Evolutionary conservation across 148 eudicot species (phyloP).

Genomic region (Talinum fruticosum): DNA sequence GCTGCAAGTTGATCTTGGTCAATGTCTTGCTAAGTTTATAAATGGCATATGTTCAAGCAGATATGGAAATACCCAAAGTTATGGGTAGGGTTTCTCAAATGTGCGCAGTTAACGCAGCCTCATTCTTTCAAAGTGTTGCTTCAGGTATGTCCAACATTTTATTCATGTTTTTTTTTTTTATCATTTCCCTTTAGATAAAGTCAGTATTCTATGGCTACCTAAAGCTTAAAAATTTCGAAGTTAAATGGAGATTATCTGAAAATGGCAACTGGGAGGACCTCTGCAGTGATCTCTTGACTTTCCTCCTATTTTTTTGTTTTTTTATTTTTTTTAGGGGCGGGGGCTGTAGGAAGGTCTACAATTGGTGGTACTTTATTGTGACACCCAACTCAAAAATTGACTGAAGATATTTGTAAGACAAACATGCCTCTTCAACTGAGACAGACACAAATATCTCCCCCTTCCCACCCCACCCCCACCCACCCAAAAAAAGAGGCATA

Average conservation of each 20-base stretch:
- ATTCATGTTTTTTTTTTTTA: neutral
- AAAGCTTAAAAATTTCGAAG: neutral
- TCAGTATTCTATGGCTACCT: neutral
- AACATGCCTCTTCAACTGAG: too few species aligned
- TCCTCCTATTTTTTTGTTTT: neutral
- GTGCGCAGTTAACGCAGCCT: constrained; percentile 85
- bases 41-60: constrained; percentile 38
- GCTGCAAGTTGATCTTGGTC: constrained; percentile 4
- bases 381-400: too few species aligned
- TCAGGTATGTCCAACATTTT: constrained; percentile 55
- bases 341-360: neutral
- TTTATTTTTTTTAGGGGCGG: neutral
- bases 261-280: neutral
- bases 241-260: neutral
- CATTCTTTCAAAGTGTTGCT: constrained; percentile 85
- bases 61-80: constrained; percentile 95
- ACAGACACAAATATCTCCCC: too few species aligned
- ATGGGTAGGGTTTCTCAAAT: constrained; percentile 98
- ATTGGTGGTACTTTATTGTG: too few species aligned
- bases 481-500: neutral
- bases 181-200: too few species aligned
- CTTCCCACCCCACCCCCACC: neutral
- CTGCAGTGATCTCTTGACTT: too few species aligned
- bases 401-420: too few species aligned
- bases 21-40: constrained; percentile 16